Base-by-base conservation (phyloP, 2,329 filamentous ascomycete species). In the Penicillium sp. region DNA sequence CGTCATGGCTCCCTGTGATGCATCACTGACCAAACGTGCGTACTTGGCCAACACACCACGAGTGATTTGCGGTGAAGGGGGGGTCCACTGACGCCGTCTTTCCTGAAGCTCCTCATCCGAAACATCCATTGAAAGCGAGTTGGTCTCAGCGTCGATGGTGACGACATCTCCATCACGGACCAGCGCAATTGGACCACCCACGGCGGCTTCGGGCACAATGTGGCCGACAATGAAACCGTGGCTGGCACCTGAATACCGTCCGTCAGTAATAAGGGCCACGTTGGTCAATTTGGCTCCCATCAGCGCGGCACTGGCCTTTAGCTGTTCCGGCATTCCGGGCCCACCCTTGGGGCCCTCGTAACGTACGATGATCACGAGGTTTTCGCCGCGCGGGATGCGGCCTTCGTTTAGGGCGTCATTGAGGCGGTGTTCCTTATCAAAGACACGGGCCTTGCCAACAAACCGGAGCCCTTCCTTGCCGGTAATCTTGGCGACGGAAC, bases 201-300 rank as follows among this genome's bases (percentile, higher is more conserved):
- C 87, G 1, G 90, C 91, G 0, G 93, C 93, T 76, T 97, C 93
- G 2, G 93, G 93, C 4, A 90, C 89, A 17, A 97, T 90, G 70
- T 97, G 93, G 0, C 93, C 93, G 17, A 97, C 91, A 69, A 96
- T 94, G 75, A 96, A 96, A 0, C 92, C 92, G 73, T 97, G 93
- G 54, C 85, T 89, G 2, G 92, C 93, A 33, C 93, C 93, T 47
- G 85, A 89, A 75, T 97, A 97, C 46, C 93, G 81, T 0, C 93
- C 93, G 72, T 97, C 93, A 0, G 93, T 97, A 49, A 97, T 91
- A 15, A 97, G 83, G 0, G 93, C 93, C 9, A 97, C 85, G 68
- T 96, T 96, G 52, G 82, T 90, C 52, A 97, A 80, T 13, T 89
- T 89, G 0, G 93, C 93, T 49, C 93, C 93, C 89, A 96, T 96